Evolutionary conservation across 2,329 filamentous ascomycete genomes (phyloP).

Genomic region (Cordyceps fumosorosea): DNA sequence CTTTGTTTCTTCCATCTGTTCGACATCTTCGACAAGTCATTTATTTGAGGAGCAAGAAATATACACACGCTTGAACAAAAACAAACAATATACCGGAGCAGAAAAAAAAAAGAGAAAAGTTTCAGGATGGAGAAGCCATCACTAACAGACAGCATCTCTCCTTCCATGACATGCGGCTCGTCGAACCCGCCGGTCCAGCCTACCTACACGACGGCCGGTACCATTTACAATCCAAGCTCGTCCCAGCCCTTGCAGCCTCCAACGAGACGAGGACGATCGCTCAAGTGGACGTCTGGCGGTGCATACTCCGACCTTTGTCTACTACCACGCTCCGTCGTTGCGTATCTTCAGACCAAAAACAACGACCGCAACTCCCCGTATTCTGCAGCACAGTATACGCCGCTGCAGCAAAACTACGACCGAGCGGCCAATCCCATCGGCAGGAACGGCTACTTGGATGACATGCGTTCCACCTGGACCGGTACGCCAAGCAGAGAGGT

Average conservation of each 20-base stretch:
- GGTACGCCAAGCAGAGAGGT: not conserved
- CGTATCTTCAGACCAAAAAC: conserved; percentile 28
- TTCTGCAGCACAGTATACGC: conserved; percentile 37
- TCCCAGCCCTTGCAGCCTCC: conserved; percentile 44
- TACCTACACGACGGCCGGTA: conserved; percentile 51
- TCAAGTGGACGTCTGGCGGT: conserved; percentile 32
- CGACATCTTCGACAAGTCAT: conserved; percentile 7
- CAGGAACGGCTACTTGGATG: not conserved
- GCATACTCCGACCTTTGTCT: conserved; percentile 26
- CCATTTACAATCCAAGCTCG: conserved; percentile 44
- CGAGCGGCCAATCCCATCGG: conserved; percentile 39
- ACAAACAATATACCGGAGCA: not conserved
- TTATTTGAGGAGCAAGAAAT: conserved; percentile 9
- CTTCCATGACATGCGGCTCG: conserved; percentile 18
- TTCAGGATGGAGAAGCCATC: conserved; percentile 27
- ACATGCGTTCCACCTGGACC: not conserved
- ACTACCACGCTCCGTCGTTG: conserved; percentile 31
- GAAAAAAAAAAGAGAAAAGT: conserved; percentile 1
- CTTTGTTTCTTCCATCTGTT: conserved; percentile 1
- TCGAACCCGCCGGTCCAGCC: conserved; percentile 26
- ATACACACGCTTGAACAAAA: conserved; percentile 5
- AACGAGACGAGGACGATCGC: conserved; percentile 41
- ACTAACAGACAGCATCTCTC: conserved; percentile 20
- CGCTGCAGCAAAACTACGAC: conserved; percentile 49
- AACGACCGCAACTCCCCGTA: conserved; percentile 18